phyloP scores from a whole-genome alignment of 768 basidiomycete genomes.

The Kwoniella sp. region DNA sequence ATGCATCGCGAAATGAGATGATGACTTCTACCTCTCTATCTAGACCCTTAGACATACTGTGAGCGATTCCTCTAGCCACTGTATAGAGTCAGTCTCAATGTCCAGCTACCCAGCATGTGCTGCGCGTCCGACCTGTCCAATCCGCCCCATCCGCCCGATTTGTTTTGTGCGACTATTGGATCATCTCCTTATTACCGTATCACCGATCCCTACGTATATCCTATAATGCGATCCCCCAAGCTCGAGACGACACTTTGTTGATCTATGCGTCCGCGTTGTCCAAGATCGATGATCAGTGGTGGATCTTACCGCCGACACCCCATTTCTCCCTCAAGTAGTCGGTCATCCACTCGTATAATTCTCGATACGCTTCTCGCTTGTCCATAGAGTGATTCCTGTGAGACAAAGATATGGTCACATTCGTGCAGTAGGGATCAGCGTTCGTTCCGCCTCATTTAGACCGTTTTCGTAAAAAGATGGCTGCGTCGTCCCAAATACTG shows the following conservation, averaged over 20 bases:
- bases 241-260: neutral
- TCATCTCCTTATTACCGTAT: too few species aligned
- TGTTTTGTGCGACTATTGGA: too few species aligned
- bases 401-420: neutral
- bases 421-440: conserved; percentile 2
- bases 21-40: neutral
- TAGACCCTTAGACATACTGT: too few species aligned
- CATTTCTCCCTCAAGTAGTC: conserved; percentile 86
- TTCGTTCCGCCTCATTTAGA: neutral
- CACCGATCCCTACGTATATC: neutral
- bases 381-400: conserved; percentile 77
- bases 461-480: too few species aligned
- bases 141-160: too few species aligned
- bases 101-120: too few species aligned
- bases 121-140: too few species aligned
- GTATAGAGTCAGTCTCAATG: too few species aligned
- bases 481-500: too few species aligned
- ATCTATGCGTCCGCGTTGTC: neutral
- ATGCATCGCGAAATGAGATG: neutral
- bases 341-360: conserved; percentile 84
- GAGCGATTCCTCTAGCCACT: too few species aligned
- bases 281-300: too few species aligned
- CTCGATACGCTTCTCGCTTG: conserved; percentile 74
- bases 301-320: conserved; percentile 61
- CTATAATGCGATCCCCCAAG: too few species aligned